Evolutionary conservation across 768 basidiomycete species (phyloP).

Genomic region (Sporobolomyces phaffii): DNA sequence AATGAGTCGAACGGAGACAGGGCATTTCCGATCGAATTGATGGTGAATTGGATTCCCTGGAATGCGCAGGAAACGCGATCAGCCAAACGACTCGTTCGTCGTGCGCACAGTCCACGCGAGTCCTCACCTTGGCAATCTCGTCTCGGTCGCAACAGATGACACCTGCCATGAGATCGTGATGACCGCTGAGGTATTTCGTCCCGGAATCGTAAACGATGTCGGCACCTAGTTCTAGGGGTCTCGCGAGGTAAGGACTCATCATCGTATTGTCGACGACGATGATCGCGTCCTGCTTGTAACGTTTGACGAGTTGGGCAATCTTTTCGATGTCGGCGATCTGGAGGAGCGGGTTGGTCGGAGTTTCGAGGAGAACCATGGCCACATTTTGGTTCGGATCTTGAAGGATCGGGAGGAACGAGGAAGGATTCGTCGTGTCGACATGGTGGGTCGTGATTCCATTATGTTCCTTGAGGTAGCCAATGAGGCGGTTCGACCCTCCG

Average conservation of each 20-base stretch:
- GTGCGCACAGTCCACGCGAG: constrained; percentile 1
- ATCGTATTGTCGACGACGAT: constrained; percentile 96
- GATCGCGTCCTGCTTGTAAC: constrained; percentile 69
- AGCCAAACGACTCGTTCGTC: background rate
- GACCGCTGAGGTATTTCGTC: constrained; percentile 94
- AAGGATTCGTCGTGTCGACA: constrained; percentile 79
- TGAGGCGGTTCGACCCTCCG: constrained; percentile 91
- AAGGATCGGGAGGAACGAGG: constrained; percentile 59
- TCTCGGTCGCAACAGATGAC: constrained; percentile 86
- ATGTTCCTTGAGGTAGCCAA: constrained; percentile 79
- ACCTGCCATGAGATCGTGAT: constrained; percentile 99
- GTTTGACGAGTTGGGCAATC: constrained; percentile 78
- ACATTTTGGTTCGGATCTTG: constrained; percentile 47
- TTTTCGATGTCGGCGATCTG: constrained; percentile 84
- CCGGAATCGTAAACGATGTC: constrained; percentile 97
- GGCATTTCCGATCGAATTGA: constrained; percentile 90
- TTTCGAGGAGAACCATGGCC: constrained; percentile 88
- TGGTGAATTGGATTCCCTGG: constrained; percentile 79
- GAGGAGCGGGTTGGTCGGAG: constrained; percentile 92
- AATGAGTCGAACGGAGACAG: constrained; percentile 94
- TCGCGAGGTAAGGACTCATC: constrained; percentile 98
- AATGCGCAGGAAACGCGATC: background rate
- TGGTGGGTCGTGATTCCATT: constrained; percentile 85
- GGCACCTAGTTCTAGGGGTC: constrained; percentile 89
- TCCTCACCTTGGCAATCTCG: constrained; percentile 71